Base-by-base conservation (phyloP, 129 eudicot species). In the Escallonia herrerae region DNA sequence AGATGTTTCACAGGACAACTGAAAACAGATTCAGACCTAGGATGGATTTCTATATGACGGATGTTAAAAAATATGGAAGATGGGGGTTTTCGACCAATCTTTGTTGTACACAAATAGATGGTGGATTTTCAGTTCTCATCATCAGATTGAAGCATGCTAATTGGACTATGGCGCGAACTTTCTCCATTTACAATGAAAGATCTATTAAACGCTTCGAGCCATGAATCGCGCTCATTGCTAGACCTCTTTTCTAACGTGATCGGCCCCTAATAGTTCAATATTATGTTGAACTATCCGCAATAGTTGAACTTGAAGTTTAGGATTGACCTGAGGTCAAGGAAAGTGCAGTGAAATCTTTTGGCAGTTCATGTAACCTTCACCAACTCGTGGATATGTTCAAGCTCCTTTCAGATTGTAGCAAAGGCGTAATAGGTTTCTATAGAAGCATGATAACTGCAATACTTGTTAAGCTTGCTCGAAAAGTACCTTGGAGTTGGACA, bases 51-150 rank as follows among this genome's bases (percentile, higher is more conserved):
- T 93, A 83, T 84, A 95, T 89, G 13, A 73, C 89, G 93, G 93
- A 89, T 65, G 68, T 93, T 80, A 81, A 90, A 72, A 93, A 93
- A 64, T 93, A 85, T 76, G 98, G 95, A 73, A 86, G 95, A 64
- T 93, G 98, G 96, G 96, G 98, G 50, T 93, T 88, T 93, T 51
- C 74, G 95, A 67, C 98, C 98, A 1, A 78, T 88, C 74, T 79
- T 85, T 56, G 69, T 75, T 56, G 72, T 93, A 53, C 86, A 95
- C 96, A 66, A 89, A 60, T 88, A 83, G 73, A 93, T 93, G 91
- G 80, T 77, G 71, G 87, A 85, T 41, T 70, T 70, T 44, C 89
- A 80, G 47, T 5, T n/a, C 5, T 58, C 50, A 0, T 67, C 80
- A 2, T 22, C 8, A 75, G 71, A 46, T 50, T 64, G 1, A 79